Evolutionary conservation across 495 filamentous ascomycete species (phyloP), one percentile per base, ranked within the genome.

Genomic region (Pseudoneurospora amorphoporcata): DNA sequence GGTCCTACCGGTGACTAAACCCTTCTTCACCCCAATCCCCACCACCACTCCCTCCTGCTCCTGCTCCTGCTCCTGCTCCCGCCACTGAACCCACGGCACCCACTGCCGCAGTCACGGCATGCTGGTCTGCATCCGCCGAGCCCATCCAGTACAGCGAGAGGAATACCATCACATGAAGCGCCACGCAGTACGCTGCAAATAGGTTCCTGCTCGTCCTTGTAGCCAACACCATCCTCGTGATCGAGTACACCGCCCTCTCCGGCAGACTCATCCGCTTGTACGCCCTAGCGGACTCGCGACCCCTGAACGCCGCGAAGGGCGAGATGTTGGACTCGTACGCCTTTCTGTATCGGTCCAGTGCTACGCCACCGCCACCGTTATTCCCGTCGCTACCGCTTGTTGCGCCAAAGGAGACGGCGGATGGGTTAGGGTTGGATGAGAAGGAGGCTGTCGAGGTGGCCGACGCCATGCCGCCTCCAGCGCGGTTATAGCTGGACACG

Each of bases 321-420:
- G 93, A 97, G 40, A 99, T 91, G 77, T 94, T 95, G 29, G 92
- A 91, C 82, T 99, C 95, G 81, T 99, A 99, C 9, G 94, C 92
- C 69, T 92, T 91, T 69, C 94, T 88, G 78, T 99, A 99, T 38
- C 94, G 88, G 79, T 98, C 94, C 38, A 97, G 83, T 17, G 90
- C 88, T 39, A 92, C 85, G 9, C 90, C 89, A 72, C 81, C 73
- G 40, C 61, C 47, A 29, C 47, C 47, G 19, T 32, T 23, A 10
- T 65, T 65, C 14, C 53, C 53, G 40, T 71, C 70, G n/a, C 71
- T 65, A 72, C 77, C 10, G 86, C 82, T 65, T 32, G 53, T 32
- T 65, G 53, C 23, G 84, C 90, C 77, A 86, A 90, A 75, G 81
- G 86, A 53, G 82, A 91, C 70, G 2, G 90, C 89, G 4, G 91